Evolutionary conservation across 225 moss, liverwort and hornwort species (phyloP), one percentile per base, ranked within the genome.

Genomic region (Neckera pumila): DNA sequence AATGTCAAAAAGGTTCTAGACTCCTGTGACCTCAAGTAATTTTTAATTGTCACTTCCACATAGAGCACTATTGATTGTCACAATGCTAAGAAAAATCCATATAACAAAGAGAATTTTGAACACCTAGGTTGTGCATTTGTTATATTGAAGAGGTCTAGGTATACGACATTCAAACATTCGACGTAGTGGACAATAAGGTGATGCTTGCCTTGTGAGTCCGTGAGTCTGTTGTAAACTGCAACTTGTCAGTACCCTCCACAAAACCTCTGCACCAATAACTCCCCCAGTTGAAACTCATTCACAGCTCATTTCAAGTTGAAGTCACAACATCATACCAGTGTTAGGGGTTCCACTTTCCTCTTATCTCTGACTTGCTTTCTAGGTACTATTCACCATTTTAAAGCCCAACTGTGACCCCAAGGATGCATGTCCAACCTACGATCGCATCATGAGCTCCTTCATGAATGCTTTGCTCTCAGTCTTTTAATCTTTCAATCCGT

Each of bases 151-250:
- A 45, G 8, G 43, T 45, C 57, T 84, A 31, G 25, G 75, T 10
- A 22, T 28, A 47, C 36, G 38, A 45, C 19, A 85, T 51, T 82
- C 43, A 80, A 90, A 62, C 12, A 58, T 85, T 66, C 73, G 30
- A 72, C 42, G 23, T 20, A 25, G 57, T 42, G 64, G 42, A 79
- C n/a, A 62, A 63, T 16, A 60, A 33, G 42, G 45, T 57, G n/a
- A 81, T 72, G 85, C 92, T 91, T 89, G 92, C 99, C 99, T 99
- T 99, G 51, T 93, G 94, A 86, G 92, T 94, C 59, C 97, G 93
- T 74, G 95, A 91, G 90, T 99, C 97, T 57, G 99, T 99, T 54
- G 97, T 97, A 78, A 96, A 96, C 85, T 96, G 93, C 88, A 97
- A 86, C 93, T 90, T 96, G 80, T 96, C 92, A 79, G 92, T 97